Conservation (phyloP, 2,329 filamentous ascomycete genomes). For the Metarhizium humberi region DNA sequence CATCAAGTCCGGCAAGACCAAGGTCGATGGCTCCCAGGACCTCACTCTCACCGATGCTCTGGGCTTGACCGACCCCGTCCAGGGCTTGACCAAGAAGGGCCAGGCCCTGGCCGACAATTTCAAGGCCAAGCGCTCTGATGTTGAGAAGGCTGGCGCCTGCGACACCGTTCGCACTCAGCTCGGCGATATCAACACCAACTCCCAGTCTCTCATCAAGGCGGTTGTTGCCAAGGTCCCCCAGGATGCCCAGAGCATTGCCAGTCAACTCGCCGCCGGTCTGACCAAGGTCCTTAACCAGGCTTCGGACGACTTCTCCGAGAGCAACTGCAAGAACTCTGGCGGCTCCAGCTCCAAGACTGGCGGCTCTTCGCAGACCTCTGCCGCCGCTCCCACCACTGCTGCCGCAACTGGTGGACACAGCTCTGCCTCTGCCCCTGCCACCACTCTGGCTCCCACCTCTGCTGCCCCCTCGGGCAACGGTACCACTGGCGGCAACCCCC, state of each 20-base stretch:
- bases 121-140: constrained; percentile 15
- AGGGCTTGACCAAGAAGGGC: constrained; percentile 15
- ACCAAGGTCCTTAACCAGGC: constrained; percentile 14
- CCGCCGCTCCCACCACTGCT: background rate
- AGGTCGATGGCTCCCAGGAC: constrained; percentile 6
- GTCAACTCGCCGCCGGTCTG: constrained; percentile 15
- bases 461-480: constrained; percentile 3
- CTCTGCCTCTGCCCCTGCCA: background rate
- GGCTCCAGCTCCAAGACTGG: background rate
- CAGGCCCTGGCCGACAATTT: constrained; percentile 16
- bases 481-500: background rate
- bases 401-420: too few relatives aligned
- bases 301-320: constrained; percentile 15
- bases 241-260: constrained; percentile 18
- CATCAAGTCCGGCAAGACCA: constrained; percentile 10
- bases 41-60: constrained; percentile 11
- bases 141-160: constrained; percentile 20
- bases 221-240: constrained; percentile 20
- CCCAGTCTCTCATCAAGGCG: constrained; percentile 18
- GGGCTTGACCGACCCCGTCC: constrained; percentile 9
- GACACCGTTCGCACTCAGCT: constrained; percentile 14
- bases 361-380: background rate
- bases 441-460: constrained; percentile 3
- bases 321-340: constrained; percentile 19
- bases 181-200: constrained; percentile 13